Base-by-base conservation (phyloP, 352 stramenopile species). In the Globisporangium radiosum region DNA sequence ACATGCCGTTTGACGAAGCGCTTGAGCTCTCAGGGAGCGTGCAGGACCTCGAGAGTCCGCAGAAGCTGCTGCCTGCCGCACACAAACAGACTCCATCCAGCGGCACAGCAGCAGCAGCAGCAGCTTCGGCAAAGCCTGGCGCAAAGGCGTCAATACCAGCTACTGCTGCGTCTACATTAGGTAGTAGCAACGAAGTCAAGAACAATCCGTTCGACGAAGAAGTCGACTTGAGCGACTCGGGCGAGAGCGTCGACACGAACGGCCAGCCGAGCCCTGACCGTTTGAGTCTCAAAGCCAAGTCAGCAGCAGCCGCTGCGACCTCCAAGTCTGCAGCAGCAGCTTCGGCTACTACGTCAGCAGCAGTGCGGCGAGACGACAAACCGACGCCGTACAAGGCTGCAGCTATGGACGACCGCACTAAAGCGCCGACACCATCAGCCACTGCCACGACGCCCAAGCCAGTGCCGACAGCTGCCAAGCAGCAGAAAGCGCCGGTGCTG, bases 121-220 rank as follows among this genome's bases (percentile, higher is more conserved):
- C 55, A 9, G 51, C 37, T 4, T 54, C 44, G 15, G 51, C 33
- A 47, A 11, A 11, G 3, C 15, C 51, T 11, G 56, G 48, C 33
- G 44, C 45, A 11, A 50, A 50, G 45, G 11, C 45, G 4, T 33
- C 17, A 11, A 33, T 33, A 3, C 25, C 25, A 33, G 25, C 25
- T 33, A 33, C 25, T 33, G 25, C 1, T 33, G 40, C 40, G 11
- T 14, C 45, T 50, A 10, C 45, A 13, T 15, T 50, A n/a, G 14
- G 5, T 36, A 39, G 62, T 3, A 76, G 68, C 0, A 67, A 57
- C 13, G 85, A 94, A 64, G 64, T 82, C 44, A 93, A 92, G 62
- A 95, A 95, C 66, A 78, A 81, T 37, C 85, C 85, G 53, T 93
- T 94, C 54, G 87, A 96, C 51, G 86, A 93, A 68, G 71, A 94